Conservation (phyloP, 1,284 basidiomycete genomes). For the Mycena citricolor region DNA sequence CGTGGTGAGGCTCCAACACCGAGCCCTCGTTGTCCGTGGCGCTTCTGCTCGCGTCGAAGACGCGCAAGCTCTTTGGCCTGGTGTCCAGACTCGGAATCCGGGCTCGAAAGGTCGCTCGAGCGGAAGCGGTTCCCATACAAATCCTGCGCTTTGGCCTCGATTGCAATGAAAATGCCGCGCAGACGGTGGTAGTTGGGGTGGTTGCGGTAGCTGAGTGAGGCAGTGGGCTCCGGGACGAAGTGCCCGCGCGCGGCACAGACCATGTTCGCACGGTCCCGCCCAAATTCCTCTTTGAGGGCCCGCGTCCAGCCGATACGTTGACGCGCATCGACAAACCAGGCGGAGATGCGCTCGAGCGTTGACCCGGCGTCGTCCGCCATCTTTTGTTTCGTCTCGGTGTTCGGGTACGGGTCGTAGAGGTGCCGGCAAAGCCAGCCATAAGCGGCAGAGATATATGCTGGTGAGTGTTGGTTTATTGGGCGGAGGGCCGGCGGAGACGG, state of each 20-base stretch:
- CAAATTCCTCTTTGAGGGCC: slow-evolving; percentile 39
- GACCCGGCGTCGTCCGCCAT: slow-evolving; percentile 30
- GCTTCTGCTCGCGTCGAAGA: too few relatives aligned
- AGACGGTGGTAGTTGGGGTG: slow-evolving; percentile 28
- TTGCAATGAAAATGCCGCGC: slow-evolving; percentile 32
- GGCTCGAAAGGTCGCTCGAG: slow-evolving; percentile 29
- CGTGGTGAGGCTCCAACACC: too few relatives aligned
- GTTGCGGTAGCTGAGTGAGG: slow-evolving; percentile 7
- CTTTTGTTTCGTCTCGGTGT: slow-evolving; percentile 28
- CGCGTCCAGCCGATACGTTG: slow-evolving; percentile 55
- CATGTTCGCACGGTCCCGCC: slow-evolving; percentile 37
- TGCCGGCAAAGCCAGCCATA: slow-evolving; percentile 48
- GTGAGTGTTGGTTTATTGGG: slow-evolving; percentile 19
- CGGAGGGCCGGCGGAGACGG: too few relatives aligned
- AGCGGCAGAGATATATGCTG: slow-evolving; percentile 33
- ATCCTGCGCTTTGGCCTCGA: slow-evolving; percentile 34
- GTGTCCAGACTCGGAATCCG: too few relatives aligned
- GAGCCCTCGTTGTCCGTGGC: too few relatives aligned
- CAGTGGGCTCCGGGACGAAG: slow-evolving; percentile 25
- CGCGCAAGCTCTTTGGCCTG: too few relatives aligned
- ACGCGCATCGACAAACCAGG: slow-evolving; percentile 51
- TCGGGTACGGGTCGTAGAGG: slow-evolving; percentile 52
- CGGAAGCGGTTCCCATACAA: slow-evolving; percentile 33
- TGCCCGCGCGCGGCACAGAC: slow-evolving; percentile 42
- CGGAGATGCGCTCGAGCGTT: slow-evolving; percentile 37